Evolutionary conservation across 495 filamentous ascomycete genomes (phyloP).

Genomic region (Geoglossum glabrum): DNA sequence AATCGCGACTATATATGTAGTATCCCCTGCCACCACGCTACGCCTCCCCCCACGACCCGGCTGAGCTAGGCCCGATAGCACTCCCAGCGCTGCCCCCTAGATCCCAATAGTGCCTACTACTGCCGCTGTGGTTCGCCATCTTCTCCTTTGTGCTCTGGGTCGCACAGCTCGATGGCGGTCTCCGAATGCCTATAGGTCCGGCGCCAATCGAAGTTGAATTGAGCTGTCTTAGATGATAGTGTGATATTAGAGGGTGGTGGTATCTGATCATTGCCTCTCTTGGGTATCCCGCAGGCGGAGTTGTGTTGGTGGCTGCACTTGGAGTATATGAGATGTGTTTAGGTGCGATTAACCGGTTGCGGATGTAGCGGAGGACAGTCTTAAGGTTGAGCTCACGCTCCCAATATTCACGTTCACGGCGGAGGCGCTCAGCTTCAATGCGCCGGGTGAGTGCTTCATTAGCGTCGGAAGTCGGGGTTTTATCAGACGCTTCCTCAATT

Average conservation of each 20-base stretch:
- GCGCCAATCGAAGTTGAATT: conserved; percentile 27
- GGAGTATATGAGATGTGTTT: conserved; percentile 5
- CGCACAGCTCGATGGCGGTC: conserved; percentile 36
- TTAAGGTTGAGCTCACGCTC: conserved; percentile 67
- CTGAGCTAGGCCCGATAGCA: neutral
- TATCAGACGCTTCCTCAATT: conserved; percentile 38
- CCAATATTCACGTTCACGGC: conserved; percentile 47
- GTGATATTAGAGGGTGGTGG: conserved; percentile 64
- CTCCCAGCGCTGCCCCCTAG: conserved; percentile 31
- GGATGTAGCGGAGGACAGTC: conserved; percentile 74
- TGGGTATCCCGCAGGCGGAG: conserved; percentile 20
- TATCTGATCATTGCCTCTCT: conserved; percentile 63
- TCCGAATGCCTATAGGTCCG: conserved; percentile 20
- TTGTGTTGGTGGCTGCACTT: conserved; percentile 11
- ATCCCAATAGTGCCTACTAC: conserved; percentile 71
- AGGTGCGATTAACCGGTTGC: conserved; percentile 41
- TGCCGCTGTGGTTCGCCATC: conserved; percentile 35
- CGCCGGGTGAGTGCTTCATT: neutral
- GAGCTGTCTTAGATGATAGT: conserved; percentile 25
- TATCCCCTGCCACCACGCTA: neutral
- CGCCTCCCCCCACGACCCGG: neutral
- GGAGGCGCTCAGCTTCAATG: conserved; percentile 9
- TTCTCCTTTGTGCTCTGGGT: conserved; percentile 57
- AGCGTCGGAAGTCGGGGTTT: conserved; percentile 6
- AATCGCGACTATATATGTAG: neutral